phyloP scores from a whole-genome alignment of 805 yeast species.

The Candida nonsorbophila region DNA sequence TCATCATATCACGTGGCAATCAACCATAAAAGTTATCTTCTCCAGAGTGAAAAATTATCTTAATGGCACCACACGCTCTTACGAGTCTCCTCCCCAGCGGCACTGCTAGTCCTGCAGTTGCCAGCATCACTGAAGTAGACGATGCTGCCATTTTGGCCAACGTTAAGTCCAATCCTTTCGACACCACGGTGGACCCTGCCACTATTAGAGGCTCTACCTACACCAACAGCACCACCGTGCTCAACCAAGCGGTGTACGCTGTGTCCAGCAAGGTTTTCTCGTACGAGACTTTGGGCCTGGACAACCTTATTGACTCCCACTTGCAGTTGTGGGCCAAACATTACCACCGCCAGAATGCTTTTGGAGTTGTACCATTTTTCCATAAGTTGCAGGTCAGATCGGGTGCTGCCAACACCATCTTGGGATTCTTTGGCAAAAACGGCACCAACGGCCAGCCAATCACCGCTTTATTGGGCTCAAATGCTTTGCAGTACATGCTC shows the following conservation, averaged over 20 bases:
- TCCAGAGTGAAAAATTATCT: no score
- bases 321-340: constrained; percentile 55
- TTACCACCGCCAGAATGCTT: constrained; percentile 44
- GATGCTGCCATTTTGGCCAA: no score
- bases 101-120: no score
- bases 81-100: no score
- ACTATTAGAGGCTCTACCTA: constrained; percentile 43
- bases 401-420: constrained; percentile 76
- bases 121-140: no score
- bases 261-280: constrained; percentile 54
- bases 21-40: no score
- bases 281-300: constrained; percentile 63
- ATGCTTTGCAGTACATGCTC: constrained; percentile 63
- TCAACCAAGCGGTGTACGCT: constrained; percentile 51
- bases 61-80: no score
- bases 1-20: no score
- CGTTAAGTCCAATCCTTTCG: no score
- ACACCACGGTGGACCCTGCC: constrained; percentile 53
- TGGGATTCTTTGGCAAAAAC: constrained; percentile 55
- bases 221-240: constrained; percentile 50
- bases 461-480: constrained; percentile 57
- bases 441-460: constrained; percentile 31
- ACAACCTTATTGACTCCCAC: constrained; percentile 55
- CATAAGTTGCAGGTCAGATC: constrained; percentile 65
- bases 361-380: constrained; percentile 56